Base-by-base conservation (phyloP, 495 filamentous ascomycete species). In the Xylaria castorea region DNA sequence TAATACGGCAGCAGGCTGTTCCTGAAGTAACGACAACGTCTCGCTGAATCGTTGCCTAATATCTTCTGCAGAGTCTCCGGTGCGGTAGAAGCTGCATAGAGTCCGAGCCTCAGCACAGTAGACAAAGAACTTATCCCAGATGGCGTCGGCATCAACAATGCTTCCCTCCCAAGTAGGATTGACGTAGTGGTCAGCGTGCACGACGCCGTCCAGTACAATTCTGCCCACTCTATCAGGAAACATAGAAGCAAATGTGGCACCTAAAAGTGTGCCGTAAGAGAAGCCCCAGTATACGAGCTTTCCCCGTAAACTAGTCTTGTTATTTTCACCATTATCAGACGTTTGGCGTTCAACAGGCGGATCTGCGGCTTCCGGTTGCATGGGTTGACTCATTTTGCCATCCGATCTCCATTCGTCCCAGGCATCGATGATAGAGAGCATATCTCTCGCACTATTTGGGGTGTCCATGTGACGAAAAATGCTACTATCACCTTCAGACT, bases 251-350 rank as follows among this genome's bases (percentile, higher is more conserved):
- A 84, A 85, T 55, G 86, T 90, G 68, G 84, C 78, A 0, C 90
- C 90, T 0, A 92, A 77, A 2, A 89, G 71, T 1, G 88, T 89
- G 1, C 89, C 90, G 72, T 91, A 92, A 0, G 87, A 89, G 9
- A 90, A 86, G 0, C 89, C 89, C 88, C 89, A 91, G 71, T 88
- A 91, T 6, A 87, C 78, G 6, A 91, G 79, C 58, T 84, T 86
- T 16, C 79, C 80, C 66, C 75, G 74, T 36, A 78, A 76, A 48
- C 76, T 72, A 22, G 74, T 67, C 7, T 57, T 50, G 48, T 67
- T 71, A 65, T 48, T 46, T 48, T 71, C 22, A 61, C 20, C 30
- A 22, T 68, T 6, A 62, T 53, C 18, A 30, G 48, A 22, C 25
- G 38, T 62, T 71, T 55, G 69, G 14, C 27, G 20, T 36, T 71